These are phyloP conservation scores for Blastobotrys arbuscula DNA, from an alignment of 1,139 yeast genomes.

Conservation along the genomic window DNA sequence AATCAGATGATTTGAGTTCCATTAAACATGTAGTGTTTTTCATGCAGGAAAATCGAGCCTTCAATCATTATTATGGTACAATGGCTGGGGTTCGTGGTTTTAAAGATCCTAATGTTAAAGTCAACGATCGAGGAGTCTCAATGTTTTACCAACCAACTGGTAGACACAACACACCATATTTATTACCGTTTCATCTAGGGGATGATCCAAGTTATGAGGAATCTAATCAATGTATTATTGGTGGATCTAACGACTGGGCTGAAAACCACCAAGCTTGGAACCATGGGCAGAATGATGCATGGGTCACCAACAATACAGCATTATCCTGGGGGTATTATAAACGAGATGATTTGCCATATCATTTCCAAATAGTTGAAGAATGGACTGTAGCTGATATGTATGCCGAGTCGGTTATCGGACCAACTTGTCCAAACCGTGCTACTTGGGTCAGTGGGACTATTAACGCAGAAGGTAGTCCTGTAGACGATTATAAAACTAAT, in stretches of 20 bases:
- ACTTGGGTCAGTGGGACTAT: constrained; percentile 27
- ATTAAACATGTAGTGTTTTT: constrained; percentile 26
- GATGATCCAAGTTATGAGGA: constrained; percentile 19
- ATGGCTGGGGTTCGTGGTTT: constrained; percentile 31
- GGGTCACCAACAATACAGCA: constrained; percentile 26
- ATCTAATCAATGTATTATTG: constrained; percentile 23
- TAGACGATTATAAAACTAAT: constrained; percentile 15
- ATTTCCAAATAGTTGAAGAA: constrained; percentile 24
- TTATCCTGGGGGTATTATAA: constrained; percentile 25
- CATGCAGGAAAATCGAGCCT: constrained; percentile 31
- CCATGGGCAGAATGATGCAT: constrained; percentile 21
- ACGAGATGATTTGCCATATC: constrained; percentile 24
- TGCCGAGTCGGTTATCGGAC: constrained; percentile 25
- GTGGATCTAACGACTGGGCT: constrained; percentile 26
- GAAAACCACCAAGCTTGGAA: constrained; percentile 27
- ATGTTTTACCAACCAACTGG: constrained; percentile 15
- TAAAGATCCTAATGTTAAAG: constrained; percentile 26
- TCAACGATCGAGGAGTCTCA: constrained; percentile 5
- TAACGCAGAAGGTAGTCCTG: constrained; percentile 18
- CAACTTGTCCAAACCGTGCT: constrained; percentile 28
- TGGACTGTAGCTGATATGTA: constrained; percentile 29
- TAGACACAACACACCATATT: constrained; percentile 3
- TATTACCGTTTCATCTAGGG: constrained; percentile 20
- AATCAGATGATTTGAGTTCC: constrained; percentile 52
- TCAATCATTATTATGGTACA: constrained; percentile 28